Conservation (phyloP, 805 yeast genomes). For the Pichia occidentalis region DNA sequence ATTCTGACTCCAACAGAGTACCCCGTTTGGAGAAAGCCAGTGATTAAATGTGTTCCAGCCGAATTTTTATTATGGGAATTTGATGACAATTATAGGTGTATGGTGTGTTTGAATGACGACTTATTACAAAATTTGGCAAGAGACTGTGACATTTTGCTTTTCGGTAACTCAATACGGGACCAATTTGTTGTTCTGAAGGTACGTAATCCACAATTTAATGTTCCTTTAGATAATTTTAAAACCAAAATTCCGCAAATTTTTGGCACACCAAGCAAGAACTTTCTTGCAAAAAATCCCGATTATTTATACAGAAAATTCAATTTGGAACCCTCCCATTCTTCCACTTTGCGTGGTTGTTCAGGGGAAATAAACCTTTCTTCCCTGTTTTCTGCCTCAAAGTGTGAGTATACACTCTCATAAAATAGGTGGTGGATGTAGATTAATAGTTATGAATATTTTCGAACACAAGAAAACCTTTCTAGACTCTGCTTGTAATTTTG, state of each 20-base stretch:
- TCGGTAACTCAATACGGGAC: neutral
- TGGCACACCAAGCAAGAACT: constrained; percentile 1
- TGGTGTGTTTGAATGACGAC: constrained; percentile 6
- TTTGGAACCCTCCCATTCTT: neutral
- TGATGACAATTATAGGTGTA: neutral
- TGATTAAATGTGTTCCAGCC: constrained; percentile 1
- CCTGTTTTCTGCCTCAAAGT: no score
- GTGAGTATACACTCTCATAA: no score
- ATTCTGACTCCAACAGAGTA: neutral
- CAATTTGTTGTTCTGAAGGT: constrained; percentile 2
- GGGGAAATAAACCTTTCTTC: neutral
- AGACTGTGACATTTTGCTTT: constrained; percentile 8
- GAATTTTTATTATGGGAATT: constrained; percentile 7
- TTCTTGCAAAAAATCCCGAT: constrained; percentile 1
- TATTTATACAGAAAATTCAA: neutral
- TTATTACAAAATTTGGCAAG: constrained; percentile 1
- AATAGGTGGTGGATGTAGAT: no score
- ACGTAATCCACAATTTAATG: neutral
- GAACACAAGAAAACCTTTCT: no score
- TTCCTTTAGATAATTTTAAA: neutral
- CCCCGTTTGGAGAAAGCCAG: constrained; percentile 10
- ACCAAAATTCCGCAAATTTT: constrained; percentile 1
- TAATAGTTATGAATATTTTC: no score
- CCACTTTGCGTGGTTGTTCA: neutral
- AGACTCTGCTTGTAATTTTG: no score